Evolutionary conservation across 73 alveolate genomes (phyloP), one percentile per base, ranked within the genome.

Genomic region (Symbiodinium pilosum): DNA sequence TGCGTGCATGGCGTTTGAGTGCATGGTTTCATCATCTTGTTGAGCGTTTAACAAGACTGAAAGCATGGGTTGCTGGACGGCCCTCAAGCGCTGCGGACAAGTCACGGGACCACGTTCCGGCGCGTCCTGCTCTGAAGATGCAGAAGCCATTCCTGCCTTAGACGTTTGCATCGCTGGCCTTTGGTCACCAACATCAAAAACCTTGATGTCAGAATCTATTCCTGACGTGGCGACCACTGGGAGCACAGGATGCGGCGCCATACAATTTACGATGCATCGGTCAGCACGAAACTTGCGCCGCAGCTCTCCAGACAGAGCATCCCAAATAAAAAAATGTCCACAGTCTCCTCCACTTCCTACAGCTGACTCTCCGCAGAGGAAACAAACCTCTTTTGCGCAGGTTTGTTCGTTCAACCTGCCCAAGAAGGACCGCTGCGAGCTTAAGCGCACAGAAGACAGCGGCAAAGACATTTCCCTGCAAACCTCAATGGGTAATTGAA

Each of bases 171-270:
- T 16, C 34, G 32, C 26, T 30, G 26, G 32, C 0, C 26, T 16
- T 30, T 24, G 32, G 26, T 54, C 73, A 5, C 32, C 73, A 54
- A 54, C 73, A 16, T 54, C 73, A 1, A 54, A 54, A 54, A 54
- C 30, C 85, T 87, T 87, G 77, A 87, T 87, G 41, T 56, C 84
- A 12, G 84, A 77, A 38, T 87, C 94, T 56, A 87, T 87, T 28
- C 94, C 94, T 2, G 85, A 36, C 41, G 94, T 38, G 54, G 94
- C 94, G 83, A 87, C 85, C 68, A 38, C n/a, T n/a, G 84, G 94
- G 64, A 34, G 84, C 4, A 18, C 20, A 9, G 94, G 85, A 41
- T 87, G 94, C 5, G 85, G 64, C 2, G 94, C 94, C 69, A 87
- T 42, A 39, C 84, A 87, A 43, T 87, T 87, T 39, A 87, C 84